Conservation (phyloP, 2,329 filamentous ascomycete genomes). For the Colletotrichum nymphaeae region DNA sequence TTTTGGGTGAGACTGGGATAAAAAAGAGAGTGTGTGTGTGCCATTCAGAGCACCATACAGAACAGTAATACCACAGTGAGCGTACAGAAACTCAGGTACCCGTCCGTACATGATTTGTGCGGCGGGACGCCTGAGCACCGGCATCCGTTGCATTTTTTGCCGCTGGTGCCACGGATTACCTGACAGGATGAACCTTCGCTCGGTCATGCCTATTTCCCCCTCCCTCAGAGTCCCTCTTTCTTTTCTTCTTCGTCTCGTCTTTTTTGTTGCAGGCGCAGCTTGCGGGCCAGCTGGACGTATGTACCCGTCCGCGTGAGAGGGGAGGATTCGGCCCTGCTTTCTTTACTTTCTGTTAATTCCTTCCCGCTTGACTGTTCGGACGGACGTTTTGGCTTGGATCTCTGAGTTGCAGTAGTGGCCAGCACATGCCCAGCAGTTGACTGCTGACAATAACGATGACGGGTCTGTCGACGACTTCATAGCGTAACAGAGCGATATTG, state of each 20-base stretch:
- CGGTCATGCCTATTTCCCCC: slow-evolving; percentile 9
- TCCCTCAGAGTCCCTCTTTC: neutral
- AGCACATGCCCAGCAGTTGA: neutral
- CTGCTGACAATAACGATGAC: neutral
- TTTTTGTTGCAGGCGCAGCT: neutral
- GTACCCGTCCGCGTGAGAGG: neutral
- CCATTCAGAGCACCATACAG: neutral
- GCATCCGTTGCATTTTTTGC: slow-evolving; percentile 19
- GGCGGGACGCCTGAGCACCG: slow-evolving; percentile 22
- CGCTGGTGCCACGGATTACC: slow-evolving; percentile 16
- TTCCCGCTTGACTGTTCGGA: slow-evolving; percentile 30
- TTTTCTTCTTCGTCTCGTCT: slow-evolving; percentile 2
- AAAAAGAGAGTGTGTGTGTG: neutral
- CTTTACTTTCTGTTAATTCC: neutral
- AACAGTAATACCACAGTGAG: neutral
- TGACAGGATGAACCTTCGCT: slow-evolving; percentile 33
- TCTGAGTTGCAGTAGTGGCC: neutral
- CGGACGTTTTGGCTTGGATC: slow-evolving; percentile 12
- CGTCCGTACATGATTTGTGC: neutral
- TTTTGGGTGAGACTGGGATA: slow-evolving; percentile 15
- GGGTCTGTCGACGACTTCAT: neutral
- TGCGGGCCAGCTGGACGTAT: slow-evolving; percentile 14
- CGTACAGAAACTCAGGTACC: slow-evolving; percentile 20
- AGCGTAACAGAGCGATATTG: neutral
- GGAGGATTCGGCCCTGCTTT: neutral